Percentiles rank a stretch among this genome's conserved stretches.
phyloP scores from a whole-genome alignment of 345 rosid genomes.

The Murraya koenigii region DNA sequence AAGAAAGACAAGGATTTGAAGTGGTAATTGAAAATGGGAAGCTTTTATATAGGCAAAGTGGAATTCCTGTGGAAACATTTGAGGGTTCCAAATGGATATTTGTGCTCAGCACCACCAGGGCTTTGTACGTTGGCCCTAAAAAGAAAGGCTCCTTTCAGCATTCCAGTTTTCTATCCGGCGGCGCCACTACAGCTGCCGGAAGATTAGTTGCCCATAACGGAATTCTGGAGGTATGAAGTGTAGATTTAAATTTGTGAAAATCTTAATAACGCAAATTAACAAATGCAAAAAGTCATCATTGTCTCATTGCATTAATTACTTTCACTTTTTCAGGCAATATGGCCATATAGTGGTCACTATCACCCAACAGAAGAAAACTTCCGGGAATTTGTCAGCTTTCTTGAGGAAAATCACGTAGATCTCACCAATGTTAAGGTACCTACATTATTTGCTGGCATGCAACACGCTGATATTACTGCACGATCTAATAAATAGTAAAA shows the following conservation, averaged over 20 bases:
- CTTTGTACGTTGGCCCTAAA: slow-evolving; percentile 60
- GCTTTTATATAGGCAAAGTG: slow-evolving; percentile 36
- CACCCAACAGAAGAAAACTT: slow-evolving; percentile 94
- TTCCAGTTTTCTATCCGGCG: slow-evolving; percentile 69
- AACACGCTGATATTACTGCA: too few relatives aligned
- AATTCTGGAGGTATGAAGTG: slow-evolving; percentile 42
- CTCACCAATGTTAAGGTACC: slow-evolving; percentile 80
- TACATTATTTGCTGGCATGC: too few relatives aligned
- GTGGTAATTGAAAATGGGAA: slow-evolving; percentile 51
- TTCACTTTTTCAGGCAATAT: slow-evolving; percentile 55
- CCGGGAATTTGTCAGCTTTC: slow-evolving; percentile 66
- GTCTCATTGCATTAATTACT: background rate
- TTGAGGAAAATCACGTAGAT: slow-evolving; percentile 62
- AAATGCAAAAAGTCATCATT: too few relatives aligned
- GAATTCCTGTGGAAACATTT: slow-evolving; percentile 31
- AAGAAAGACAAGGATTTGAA: slow-evolving; percentile 53
- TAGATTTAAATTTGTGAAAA: background rate
- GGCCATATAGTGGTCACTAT: slow-evolving; percentile 99
- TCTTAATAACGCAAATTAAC: background rate
- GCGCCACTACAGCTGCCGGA: slow-evolving; percentile 70
- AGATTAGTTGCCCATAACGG: slow-evolving; percentile 57
- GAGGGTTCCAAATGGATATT: slow-evolving; percentile 68
- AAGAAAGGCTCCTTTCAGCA: slow-evolving; percentile 70
- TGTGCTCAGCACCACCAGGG: slow-evolving; percentile 57
- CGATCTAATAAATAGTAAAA: too few relatives aligned